phyloP scores from a whole-genome alignment of 495 filamentous ascomycete species.

The Hyaloscypha finlandica region DNA sequence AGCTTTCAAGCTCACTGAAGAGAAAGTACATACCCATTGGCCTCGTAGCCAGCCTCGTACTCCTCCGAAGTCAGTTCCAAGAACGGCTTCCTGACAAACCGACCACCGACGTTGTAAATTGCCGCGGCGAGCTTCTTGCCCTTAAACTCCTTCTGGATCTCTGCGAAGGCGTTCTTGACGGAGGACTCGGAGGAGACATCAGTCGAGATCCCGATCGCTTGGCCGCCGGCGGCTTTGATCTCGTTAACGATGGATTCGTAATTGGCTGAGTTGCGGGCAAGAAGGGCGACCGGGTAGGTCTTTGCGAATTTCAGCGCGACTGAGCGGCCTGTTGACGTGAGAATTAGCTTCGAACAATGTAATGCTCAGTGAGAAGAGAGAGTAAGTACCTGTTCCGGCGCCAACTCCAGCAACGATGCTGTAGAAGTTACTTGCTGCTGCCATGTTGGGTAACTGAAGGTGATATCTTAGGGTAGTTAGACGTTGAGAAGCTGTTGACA shows the following conservation, averaged over 20 bases:
- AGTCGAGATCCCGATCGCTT: slow-evolving; percentile 66
- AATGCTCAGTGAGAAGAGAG: not conserved
- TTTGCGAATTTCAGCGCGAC: slow-evolving; percentile 62
- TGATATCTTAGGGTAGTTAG: slow-evolving; percentile 13
- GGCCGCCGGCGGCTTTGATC: slow-evolving; percentile 62
- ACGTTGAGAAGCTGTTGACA: slow-evolving; percentile 19
- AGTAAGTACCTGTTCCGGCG: slow-evolving; percentile 59
- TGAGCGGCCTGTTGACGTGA: slow-evolving; percentile 30
- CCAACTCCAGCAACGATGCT: slow-evolving; percentile 77
- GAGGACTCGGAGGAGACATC: slow-evolving; percentile 60
- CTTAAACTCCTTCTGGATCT: slow-evolving; percentile 56
- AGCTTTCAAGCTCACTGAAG: not conserved
- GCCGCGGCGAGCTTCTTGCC: slow-evolving; percentile 68
- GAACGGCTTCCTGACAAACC: slow-evolving; percentile 77
- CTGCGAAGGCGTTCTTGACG: slow-evolving; percentile 58
- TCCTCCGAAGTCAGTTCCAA: slow-evolving; percentile 70
- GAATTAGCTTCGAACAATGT: slow-evolving; percentile 12
- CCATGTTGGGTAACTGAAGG: slow-evolving; percentile 19
- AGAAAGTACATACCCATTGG: slow-evolving; percentile 58
- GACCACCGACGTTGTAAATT: slow-evolving; percentile 78
- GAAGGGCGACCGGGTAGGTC: slow-evolving; percentile 64
- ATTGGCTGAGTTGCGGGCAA: slow-evolving; percentile 62
- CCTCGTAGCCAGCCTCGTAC: slow-evolving; percentile 54
- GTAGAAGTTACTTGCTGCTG: slow-evolving; percentile 50
- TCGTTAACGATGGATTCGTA: slow-evolving; percentile 62